Base-by-base conservation (phyloP, 345 rosid genomes). In the Tarenaya hassleriana region DNA sequence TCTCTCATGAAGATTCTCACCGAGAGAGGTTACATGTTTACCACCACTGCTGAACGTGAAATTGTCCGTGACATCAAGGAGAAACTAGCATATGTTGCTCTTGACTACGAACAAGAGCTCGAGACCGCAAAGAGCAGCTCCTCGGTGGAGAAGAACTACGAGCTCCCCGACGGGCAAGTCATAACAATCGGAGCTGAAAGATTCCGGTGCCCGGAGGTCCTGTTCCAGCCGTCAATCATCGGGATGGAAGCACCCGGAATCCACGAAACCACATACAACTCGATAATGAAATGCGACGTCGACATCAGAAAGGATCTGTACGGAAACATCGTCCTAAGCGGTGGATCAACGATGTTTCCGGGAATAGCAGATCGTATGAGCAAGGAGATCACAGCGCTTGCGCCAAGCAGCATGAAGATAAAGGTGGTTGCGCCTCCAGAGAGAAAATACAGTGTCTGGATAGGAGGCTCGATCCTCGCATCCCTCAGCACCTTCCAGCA, bases 401-500 rank as follows among this genome's bases (percentile, higher is more conserved):
- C 76, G 16, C 80, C 80, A 5, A 65, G 76, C 61, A 75, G 77
- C 70, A 72, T 72, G 80, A 72, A 72, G 65, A 61, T 72, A 44
- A 75, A 75, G 75, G 80, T 72, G 8, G 80, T 75, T 47, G 80
- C 80, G 8, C 80, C 80, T 24, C 80, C 80, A 0, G 80, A 75
- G 68, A 75, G 80, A 59, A 75, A 75, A 67, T 75, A 75, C 52
- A 75, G 80, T 33, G 80, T 75, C 56, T 72, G 80, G 80, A 72
- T 75, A 12, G 80, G 80, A 33, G 80, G 80, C 37, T 75, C 80
- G 7, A 75, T 75, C 47, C 58, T 75, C 11, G 80, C 80, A 3
- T 75, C 80, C 34, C 77, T 76, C 38, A 76, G 81, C 68, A 76
- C 81, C 32, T 76, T 76, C 75, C 76, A 75, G 54, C 80, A 74